Base-by-base conservation (phyloP, 2,329 filamentous ascomycete genomes). In the Purpureocillium lavendulum region DNA sequence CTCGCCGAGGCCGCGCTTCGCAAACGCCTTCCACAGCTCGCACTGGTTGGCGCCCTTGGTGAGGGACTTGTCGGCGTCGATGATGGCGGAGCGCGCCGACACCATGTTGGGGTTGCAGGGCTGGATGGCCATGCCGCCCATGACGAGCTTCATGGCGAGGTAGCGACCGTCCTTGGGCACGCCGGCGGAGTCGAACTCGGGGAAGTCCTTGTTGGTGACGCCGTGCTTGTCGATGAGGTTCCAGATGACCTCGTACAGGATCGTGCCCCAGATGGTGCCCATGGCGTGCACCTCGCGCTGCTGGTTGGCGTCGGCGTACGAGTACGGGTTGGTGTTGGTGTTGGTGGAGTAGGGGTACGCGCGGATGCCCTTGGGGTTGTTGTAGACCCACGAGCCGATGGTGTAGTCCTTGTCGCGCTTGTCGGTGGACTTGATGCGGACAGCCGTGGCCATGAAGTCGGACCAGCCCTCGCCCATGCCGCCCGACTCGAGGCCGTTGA, bases 401-500 rank as follows among this genome's bases (percentile, higher is more conserved):
- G 63, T 43, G 49, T 71, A 74, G 54, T 71, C 56, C 2, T 53
- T 69, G 4, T 41, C 45, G 33, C 70, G 60, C 6, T 64, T 73
- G 50, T 75, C 69, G 12, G 43, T 44, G 3, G 61, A 35, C 56
- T 70, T 69, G 41, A 73, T 49, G 36, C 66, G 63, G 43, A 75
- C 61, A 4, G 71, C 68, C 0, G 66, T 68, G 5, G 72, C 72
- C 56, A 69, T 70, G 55, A 76, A 74, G 46, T 77, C 73, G 40
- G 66, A 59, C 74, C 74, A 77, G 30, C 73, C 73, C 41, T 77
- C 74, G 28, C 72, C 73, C 73, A 77, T 75, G 30, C 74, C 73
- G 8, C 71, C 66, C 1, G 67, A 57, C 43, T 77, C 72, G n/a
- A 62, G 48, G 10, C 62, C 54, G 11, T 40, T 50, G 13, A 77